Evolutionary conservation across 2,329 filamentous ascomycete species (phyloP).

Genomic region (Byssochlamys sp.): DNA sequence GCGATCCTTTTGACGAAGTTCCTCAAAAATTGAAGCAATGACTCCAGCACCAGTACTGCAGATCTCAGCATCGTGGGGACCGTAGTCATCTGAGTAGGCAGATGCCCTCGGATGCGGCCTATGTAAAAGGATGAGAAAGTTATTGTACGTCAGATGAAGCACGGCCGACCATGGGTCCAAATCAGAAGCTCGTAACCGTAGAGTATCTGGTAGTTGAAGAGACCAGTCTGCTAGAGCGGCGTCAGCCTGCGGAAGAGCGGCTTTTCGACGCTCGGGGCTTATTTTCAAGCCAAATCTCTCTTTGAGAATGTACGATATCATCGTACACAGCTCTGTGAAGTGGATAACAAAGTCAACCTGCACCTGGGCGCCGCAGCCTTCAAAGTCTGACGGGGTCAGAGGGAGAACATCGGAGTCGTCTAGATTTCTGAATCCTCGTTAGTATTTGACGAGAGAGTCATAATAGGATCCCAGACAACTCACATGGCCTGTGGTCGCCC

Average conservation of each 20-base stretch:
- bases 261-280: conserved; percentile 31
- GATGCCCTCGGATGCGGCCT: conserved; percentile 36
- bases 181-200: conserved; percentile 32
- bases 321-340: conserved; percentile 42
- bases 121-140: conserved; percentile 38
- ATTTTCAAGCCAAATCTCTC: conserved; percentile 34
- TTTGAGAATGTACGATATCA: conserved; percentile 39
- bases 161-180: conserved; percentile 37
- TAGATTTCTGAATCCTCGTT: conserved; percentile 26
- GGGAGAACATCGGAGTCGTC: conserved; percentile 44
- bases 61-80: conserved; percentile 37
- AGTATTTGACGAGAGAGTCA: neutral
- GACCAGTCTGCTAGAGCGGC: conserved; percentile 35
- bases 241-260: conserved; percentile 32
- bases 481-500: conserved; percentile 45
- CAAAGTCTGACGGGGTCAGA: conserved; percentile 38
- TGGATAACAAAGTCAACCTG: conserved; percentile 39
- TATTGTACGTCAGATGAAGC: conserved; percentile 38
- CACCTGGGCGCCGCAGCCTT: conserved; percentile 37
- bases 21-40: conserved; percentile 37
- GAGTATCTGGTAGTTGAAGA: conserved; percentile 30
- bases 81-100: conserved; percentile 35
- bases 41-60: conserved; percentile 37
- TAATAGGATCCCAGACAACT: conserved; percentile 6
- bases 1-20: conserved; percentile 32